phyloP scores from a whole-genome alignment of 805 yeast genomes.

The Yarrowia sp. region DNA sequence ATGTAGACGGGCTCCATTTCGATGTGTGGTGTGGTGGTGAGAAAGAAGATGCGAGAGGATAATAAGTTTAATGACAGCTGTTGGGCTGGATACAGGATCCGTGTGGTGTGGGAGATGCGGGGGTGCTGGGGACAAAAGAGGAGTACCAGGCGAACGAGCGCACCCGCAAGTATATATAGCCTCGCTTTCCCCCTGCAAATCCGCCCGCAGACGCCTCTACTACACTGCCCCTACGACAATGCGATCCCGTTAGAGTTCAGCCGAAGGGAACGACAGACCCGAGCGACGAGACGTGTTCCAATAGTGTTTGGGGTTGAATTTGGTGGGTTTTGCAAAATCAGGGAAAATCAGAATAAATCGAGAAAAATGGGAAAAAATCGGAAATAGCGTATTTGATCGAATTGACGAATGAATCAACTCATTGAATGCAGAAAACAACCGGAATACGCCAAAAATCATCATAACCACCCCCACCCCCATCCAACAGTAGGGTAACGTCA shows the following conservation, averaged over 20 bases:
- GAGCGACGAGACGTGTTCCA: neutral
- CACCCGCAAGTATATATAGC: neutral
- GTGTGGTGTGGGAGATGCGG: too few relatives aligned
- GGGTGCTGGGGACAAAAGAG: too few relatives aligned
- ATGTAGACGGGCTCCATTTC: slow-evolving; percentile 60
- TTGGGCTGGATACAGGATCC: too few relatives aligned
- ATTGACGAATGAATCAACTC: too few relatives aligned
- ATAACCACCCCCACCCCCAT: too few relatives aligned
- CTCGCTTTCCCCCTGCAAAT: too few relatives aligned
- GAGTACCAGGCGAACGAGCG: too few relatives aligned
- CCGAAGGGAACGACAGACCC: neutral
- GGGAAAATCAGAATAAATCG: neutral
- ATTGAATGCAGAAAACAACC: too few relatives aligned
- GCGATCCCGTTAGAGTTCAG: neutral
- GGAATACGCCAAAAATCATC: neutral
- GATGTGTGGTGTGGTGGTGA: neutral
- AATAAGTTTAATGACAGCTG: neutral
- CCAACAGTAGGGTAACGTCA: too few relatives aligned
- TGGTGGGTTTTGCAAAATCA: neutral
- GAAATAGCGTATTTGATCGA: too few relatives aligned
- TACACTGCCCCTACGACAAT: neutral
- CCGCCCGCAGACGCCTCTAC: too few relatives aligned
- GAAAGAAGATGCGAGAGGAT: neutral
- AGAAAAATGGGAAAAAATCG: neutral
- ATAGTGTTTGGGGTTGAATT: neutral